phyloP scores from a whole-genome alignment of 2,329 filamentous ascomycete genomes.

The Exserohilum turcica region DNA sequence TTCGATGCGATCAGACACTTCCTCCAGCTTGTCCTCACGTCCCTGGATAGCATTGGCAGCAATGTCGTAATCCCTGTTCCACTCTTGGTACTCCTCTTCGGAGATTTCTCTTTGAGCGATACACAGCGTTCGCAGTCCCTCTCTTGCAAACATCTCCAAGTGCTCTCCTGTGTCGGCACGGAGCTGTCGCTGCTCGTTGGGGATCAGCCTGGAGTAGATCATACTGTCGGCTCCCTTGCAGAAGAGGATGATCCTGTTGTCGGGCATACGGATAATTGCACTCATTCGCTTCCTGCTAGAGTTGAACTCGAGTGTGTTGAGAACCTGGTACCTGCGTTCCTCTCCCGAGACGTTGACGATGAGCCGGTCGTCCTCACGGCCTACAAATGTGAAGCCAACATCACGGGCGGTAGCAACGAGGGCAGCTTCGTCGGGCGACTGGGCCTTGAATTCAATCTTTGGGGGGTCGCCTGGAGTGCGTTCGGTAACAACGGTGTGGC shows the following conservation, averaged over 20 bases:
- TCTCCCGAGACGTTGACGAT: constrained; percentile 85
- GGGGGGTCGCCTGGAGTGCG: constrained; percentile 87
- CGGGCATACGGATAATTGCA: constrained; percentile 91
- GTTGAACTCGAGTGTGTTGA: constrained; percentile 98
- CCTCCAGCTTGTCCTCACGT: constrained; percentile 91
- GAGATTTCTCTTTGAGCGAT: constrained; percentile 81
- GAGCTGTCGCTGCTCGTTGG: constrained; percentile 83
- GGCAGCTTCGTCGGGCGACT: constrained; percentile 95
- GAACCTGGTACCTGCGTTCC: constrained; percentile 81
- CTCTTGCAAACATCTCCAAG: constrained; percentile 93
- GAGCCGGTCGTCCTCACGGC: constrained; percentile 78
- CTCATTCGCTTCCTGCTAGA: constrained; percentile 97
- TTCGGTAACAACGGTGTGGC: constrained; percentile 94
- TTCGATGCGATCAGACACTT: constrained; percentile 87
- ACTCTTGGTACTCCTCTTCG: constrained; percentile 81
- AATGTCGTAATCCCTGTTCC: constrained; percentile 85
- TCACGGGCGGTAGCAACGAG: constrained; percentile 93
- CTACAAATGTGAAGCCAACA: constrained; percentile 91
- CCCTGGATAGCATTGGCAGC: constrained; percentile 83
- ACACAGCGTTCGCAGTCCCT: constrained; percentile 92
- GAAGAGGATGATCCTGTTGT: constrained; percentile 85
- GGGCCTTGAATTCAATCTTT: constrained; percentile 91
- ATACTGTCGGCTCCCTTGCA: constrained; percentile 98
- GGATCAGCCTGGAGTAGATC: constrained; percentile 88
- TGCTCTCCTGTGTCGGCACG: constrained; percentile 86